These are phyloP conservation scores for Crithidia acanthocephali DNA, from an alignment of 208 protist genomes.

Conservation along the genomic window DNA sequence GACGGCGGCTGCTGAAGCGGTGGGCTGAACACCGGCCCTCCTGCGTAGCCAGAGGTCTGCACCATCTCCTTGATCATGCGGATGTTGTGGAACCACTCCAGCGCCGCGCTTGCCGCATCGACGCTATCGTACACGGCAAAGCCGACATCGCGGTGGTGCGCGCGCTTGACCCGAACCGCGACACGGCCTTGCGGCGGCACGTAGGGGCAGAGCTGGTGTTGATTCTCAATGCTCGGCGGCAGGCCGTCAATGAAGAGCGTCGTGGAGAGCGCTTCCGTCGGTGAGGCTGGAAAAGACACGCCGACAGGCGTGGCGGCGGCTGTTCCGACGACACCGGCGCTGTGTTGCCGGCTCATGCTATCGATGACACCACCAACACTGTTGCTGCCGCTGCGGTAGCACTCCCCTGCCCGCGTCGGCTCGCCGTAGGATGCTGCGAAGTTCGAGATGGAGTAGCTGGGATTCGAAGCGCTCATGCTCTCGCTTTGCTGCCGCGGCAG, in stretches of 20 bases:
- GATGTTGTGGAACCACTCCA: constrained; percentile 56
- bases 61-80: constrained; percentile 31
- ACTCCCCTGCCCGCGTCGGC: neutral
- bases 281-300: neutral
- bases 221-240: constrained; percentile 45
- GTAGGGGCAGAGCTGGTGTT: constrained; percentile 40
- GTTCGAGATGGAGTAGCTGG: neutral
- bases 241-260: constrained; percentile 68
- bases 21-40: neutral
- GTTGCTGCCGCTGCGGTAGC: too few species aligned
- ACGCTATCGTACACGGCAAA: constrained; percentile 62
- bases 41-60: constrained; percentile 8
- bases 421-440: neutral
- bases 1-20: neutral
- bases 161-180: constrained; percentile 51
- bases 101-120: constrained; percentile 35
- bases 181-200: constrained; percentile 58
- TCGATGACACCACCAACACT: neutral
- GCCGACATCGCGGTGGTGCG: constrained; percentile 45
- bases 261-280: neutral
- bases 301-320: neutral
- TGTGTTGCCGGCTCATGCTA: neutral
- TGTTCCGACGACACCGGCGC: neutral
- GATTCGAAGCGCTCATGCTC: neutral
- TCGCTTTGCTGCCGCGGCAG: constrained; percentile 4